Evolutionary conservation across 2,329 filamentous ascomycete genomes (phyloP), one percentile per base, ranked within the genome.

Genomic region (Neopestalotiopsis sp.): DNA sequence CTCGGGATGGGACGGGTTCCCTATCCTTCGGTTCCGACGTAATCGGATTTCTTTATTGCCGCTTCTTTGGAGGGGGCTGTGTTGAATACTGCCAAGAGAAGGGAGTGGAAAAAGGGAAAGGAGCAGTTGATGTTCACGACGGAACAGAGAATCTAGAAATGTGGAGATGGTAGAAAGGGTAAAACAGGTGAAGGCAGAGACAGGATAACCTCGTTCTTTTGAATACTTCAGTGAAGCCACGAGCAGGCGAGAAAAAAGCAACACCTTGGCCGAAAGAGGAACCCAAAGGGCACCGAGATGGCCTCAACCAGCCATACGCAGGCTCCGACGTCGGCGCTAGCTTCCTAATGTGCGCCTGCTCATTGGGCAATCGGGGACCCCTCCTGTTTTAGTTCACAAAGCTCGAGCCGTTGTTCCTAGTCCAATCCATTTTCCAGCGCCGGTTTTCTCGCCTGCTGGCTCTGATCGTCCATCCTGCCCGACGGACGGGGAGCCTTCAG

Each of bases 221-320:
- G 17, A 52, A 20, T 52, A 24, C 20, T n/a, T 49, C 9, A 52
- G 20, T 38, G 7, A 49, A 14, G 14, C 38, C 38, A 49, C 34
- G 61, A 49, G 40, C 49, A 64, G 61, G 61, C 38, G 17, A 64
- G 45, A 49, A 64, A 64, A 63, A 63, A 49, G 38, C 61, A 49
- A 64, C 61, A 20, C 40, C 10, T 6, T 17, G 34, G 61, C 61
- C 61, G 61, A 64, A 64, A 64, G 61, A 64, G 61, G 61, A 64
- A 64, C 61, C 61, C 28, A 64, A 7, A 5, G 32, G 13, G 20
- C 10, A 20, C 38, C 61, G 38, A 64, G 61, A 64, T 52, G 20
- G 61, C 38, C 61, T 52, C 38, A 52, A 40, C 34, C 40, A 59
- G 20, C 28, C 20, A 9, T 24, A 3, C 17, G 9, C 61, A 4